Percentiles rank a stretch among this genome's conserved stretches.
phyloP scores from a whole-genome alignment of 805 yeast genomes.

The Nakazawaea sp. region DNA sequence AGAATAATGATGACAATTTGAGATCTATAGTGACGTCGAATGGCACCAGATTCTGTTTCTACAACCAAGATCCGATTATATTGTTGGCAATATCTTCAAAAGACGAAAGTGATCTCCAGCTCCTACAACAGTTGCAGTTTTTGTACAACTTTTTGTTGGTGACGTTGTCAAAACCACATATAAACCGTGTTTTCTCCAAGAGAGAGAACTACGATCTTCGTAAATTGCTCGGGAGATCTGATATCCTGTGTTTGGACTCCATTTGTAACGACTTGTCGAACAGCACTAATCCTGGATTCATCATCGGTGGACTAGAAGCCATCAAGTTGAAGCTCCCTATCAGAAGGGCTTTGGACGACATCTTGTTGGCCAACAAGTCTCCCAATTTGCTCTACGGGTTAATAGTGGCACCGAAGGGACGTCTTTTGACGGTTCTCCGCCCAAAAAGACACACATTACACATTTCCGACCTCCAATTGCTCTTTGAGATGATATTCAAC shows the following conservation, averaged over 20 bases:
- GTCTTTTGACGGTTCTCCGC: conserved; percentile 61
- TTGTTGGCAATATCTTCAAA: conserved; percentile 61
- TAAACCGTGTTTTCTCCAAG: conserved; percentile 57
- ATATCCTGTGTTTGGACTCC: conserved; percentile 61
- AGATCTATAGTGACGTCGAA: conserved; percentile 43
- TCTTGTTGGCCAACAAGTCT: conserved; percentile 40
- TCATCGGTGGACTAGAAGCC: conserved; percentile 62
- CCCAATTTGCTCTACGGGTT: conserved; percentile 70
- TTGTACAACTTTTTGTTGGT: conserved; percentile 76
- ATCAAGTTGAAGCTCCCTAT: conserved; percentile 49
- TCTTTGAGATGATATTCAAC: conserved; percentile 64
- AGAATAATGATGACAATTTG: conserved; percentile 30
- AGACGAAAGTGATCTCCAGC: conserved; percentile 44
- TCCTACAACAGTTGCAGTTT: conserved; percentile 60
- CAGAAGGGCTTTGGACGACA: conserved; percentile 50
- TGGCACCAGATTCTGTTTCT: conserved; percentile 46
- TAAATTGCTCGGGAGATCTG: conserved; percentile 67
- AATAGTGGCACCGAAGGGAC: conserved; percentile 55
- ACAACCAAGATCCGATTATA: conserved; percentile 62
- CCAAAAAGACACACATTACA: conserved; percentile 75
- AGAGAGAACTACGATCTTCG: conserved; percentile 80
- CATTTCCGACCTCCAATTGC: conserved; percentile 72
- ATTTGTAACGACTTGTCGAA: conserved; percentile 47
- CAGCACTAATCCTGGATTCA: conserved; percentile 48
- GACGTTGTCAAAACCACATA: conserved; percentile 74